Evolutionary conservation across 2,329 filamentous ascomycete genomes (phyloP), one percentile per base, ranked within the genome.

Genomic region (Colletotrichum sp.): DNA sequence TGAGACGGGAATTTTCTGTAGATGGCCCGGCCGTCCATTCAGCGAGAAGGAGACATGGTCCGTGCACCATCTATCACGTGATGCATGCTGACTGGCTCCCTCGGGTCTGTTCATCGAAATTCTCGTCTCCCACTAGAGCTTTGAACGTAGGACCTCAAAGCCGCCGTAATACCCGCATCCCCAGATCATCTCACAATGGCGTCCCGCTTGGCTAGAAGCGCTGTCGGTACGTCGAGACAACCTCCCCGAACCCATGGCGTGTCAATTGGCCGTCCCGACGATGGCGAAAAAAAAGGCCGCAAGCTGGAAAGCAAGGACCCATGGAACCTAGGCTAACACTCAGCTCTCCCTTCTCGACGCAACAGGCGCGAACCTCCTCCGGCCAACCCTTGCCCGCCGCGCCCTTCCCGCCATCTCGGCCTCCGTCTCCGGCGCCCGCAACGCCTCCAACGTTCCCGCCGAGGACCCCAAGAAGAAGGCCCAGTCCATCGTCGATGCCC

Each of bases 391-490:
- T 86, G 90, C 93, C 88, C 88, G 93, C 88, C 94, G 94, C 87
- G 88, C 91, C 84, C 88, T 96, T 84, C 94, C 95, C 87, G 92
- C 95, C 85, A 83, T 96, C 88, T 90, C 92, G 85, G 90, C 92
- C 81, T 91, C 92, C 83, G 85, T 94, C 84, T 91, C 93, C 82
- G 88, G 92, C 81, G 82, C 87, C 84, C 94, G 95, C 85, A 90
- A 92, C 85, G 89, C 92, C 82, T 96, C 95, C 84, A 94, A 93
- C 86, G 92, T 96, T 72, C 95, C 96, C 78, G 87, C 93, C 82
- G 93, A 97, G 87, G 95, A 98, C 83, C 96, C 98, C 85, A 96
- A 98, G 92, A 95, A 95, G 90, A 98, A 98, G 92, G 97, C 97
- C 77, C 95, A 98, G 90, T 98, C 96, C 79, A 95, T 99, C 87